These are phyloP conservation scores for Trametes polyzona DNA, from an alignment of 1,284 basidiomycete species.

Conservation along the genomic window DNA sequence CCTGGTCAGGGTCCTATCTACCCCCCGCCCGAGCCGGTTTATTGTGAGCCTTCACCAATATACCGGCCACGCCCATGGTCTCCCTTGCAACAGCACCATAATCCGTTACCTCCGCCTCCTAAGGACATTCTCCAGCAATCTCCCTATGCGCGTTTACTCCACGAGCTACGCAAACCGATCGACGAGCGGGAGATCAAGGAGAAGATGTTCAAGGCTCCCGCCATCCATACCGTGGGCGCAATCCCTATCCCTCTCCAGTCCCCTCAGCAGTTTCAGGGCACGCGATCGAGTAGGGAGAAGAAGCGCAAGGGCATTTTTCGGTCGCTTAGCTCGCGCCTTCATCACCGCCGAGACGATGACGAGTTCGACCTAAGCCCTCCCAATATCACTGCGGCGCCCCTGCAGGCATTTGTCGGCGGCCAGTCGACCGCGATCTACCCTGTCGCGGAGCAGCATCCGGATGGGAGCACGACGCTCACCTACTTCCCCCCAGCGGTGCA, in stretches of 20 bases:
- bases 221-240: conserved; percentile 19
- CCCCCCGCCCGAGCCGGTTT: neutral
- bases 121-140: conserved; percentile 24
- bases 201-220: conserved; percentile 10
- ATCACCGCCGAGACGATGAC: conserved; percentile 19
- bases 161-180: conserved; percentile 25
- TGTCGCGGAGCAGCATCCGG: conserved; percentile 23
- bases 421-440: conserved; percentile 21
- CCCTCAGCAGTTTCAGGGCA: conserved; percentile 4
- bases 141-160: conserved; percentile 21
- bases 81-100: conserved; percentile 14
- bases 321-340: conserved; percentile 22
- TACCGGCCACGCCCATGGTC: conserved; percentile 15
- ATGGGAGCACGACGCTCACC: conserved; percentile 23
- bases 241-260: neutral
- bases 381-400: neutral
- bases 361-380: neutral
- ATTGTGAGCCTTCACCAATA: conserved; percentile 5
- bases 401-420: conserved; percentile 12
- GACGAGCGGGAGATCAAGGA: conserved; percentile 23
- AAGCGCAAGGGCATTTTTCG: conserved; percentile 29
- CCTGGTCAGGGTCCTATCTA: neutral
- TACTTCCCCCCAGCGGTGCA: conserved; percentile 20
- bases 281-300: conserved; percentile 22
- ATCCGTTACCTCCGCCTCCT: conserved; percentile 30